A percentile compares a stretch with the other conserved stretches of the same genome.
These are phyloP conservation scores for Pseudofabraea citricarpa DNA, from an alignment of 2,329 filamentous ascomycete species.

Conservation along the genomic window DNA sequence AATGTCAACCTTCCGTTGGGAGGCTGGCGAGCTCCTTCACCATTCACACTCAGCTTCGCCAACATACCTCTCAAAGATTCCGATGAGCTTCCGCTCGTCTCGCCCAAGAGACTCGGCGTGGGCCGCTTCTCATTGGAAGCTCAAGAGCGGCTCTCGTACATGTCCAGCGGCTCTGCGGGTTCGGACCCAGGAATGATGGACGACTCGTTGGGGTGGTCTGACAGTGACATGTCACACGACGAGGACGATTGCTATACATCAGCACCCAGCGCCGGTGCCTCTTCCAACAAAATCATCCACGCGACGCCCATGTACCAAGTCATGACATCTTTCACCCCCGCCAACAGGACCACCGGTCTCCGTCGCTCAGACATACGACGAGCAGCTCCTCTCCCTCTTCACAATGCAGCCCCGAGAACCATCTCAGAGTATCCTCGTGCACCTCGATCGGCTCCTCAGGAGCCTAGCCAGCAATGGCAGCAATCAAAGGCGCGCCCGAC, in stretches of 20 bases:
- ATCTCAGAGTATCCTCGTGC: background rate
- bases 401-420: background rate
- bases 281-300: background rate
- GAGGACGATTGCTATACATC: background rate
- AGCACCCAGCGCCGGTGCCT: background rate
- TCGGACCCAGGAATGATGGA: constrained; percentile 1
- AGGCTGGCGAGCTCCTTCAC: background rate
- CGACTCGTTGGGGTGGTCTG: background rate
- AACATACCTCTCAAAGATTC: background rate
- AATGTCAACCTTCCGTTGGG: background rate
- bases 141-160: background rate
- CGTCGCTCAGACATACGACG: background rate
- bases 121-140: background rate
- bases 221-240: background rate
- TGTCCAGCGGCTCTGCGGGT: background rate
- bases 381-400: background rate
- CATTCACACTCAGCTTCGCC: background rate
- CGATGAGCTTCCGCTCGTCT: background rate
- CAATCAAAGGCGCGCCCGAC: background rate
- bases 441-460: background rate
- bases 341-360: background rate
- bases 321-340: background rate
- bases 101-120: background rate
- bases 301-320: background rate
- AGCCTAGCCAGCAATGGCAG: background rate